phyloP scores from a whole-genome alignment of 495 filamentous ascomycete genomes.

The Penicillium fimorum region DNA sequence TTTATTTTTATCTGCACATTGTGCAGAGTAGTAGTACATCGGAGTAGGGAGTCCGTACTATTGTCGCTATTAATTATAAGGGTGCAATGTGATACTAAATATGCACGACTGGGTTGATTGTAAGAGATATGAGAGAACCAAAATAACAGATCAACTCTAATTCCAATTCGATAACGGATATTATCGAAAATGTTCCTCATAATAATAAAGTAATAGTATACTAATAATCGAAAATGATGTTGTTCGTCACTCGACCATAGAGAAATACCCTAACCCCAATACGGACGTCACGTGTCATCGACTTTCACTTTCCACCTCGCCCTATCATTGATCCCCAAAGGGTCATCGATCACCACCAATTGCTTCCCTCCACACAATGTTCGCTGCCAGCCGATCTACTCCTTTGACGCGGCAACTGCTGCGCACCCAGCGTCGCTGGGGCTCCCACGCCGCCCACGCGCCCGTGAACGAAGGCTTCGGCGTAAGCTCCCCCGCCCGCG shows the following conservation, averaged over 20 bases:
- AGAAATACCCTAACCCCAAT: slow-evolving; percentile 23
- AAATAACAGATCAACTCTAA: not conserved
- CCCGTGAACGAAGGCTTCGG: slow-evolving; percentile 63
- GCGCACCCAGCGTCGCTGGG: slow-evolving; percentile 47
- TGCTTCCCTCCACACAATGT: slow-evolving; percentile 41
- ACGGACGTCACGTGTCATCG: slow-evolving; percentile 22
- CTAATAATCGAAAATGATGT: not conserved
- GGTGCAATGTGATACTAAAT: not conserved
- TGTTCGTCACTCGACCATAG: not conserved
- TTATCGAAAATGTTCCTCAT: no score
- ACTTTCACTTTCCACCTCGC: slow-evolving; percentile 28
- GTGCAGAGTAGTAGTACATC: not conserved
- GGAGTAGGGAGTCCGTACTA: not conserved
- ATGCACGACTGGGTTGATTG: not conserved
- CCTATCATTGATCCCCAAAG: slow-evolving; percentile 29
- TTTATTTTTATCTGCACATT: not conserved
- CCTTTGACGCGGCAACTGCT: slow-evolving; percentile 43
- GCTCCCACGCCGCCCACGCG: slow-evolving; percentile 46
- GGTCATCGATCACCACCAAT: slow-evolving; percentile 37
- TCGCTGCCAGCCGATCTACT: slow-evolving; percentile 45
- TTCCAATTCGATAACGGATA: not conserved
- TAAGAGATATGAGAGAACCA: not conserved
- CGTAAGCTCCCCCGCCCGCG: slow-evolving; percentile 48
- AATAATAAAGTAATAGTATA: no score
- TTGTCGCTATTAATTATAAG: not conserved